Evolutionary conservation across 805 yeast species (phyloP), one percentile per base, ranked within the genome.

Genomic region (Ogataea siamensis): DNA sequence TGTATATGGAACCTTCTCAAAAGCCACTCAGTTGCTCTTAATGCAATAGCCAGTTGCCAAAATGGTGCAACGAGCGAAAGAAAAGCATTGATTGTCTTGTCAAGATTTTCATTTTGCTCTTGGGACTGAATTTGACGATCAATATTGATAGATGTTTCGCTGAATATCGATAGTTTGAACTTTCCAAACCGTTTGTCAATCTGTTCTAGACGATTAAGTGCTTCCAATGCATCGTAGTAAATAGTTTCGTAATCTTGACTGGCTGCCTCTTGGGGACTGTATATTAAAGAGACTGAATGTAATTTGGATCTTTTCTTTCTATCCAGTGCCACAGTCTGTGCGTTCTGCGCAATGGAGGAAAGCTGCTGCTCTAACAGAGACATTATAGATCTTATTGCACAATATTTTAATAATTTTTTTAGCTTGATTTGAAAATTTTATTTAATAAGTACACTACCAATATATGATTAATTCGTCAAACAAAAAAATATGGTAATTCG

Each of bases 21-120:
- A 16, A 89, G 76, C 99, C 99, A 93, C 67, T 93, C 99, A 9
- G 87, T 70, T 5, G 96, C 91, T 51, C 81, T 80, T 34, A 87
- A 54, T 3, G 96, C 74, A 16, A 94, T 86, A 15, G 79, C 73
- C 37, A 88, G 64, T 46, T 78, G 74, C 74, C 91, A 78, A 59
- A 80, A 80, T 2, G 94, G 87, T 3, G 94, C 80, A 7, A 80
- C 68, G 49, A 91, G 68, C 42, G 81, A 71, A 43, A 93, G 64
- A 55, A 86, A 91, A 9, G 80, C 80, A 43, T 77, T 76, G 35
- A 91, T 75, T 20, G 93, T 89, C 41, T 71, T 73, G 54, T 88
- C 80, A 42, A 94, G 67, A 48, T 79, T 79, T n/a, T 70, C 76
- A 42, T 81, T 73, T 51, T 84, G 87, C 39, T 91, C 96, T 40